phyloP scores from a whole-genome alignment of 2,329 filamentous ascomycete species.

The Fusarium goolgardi region DNA sequence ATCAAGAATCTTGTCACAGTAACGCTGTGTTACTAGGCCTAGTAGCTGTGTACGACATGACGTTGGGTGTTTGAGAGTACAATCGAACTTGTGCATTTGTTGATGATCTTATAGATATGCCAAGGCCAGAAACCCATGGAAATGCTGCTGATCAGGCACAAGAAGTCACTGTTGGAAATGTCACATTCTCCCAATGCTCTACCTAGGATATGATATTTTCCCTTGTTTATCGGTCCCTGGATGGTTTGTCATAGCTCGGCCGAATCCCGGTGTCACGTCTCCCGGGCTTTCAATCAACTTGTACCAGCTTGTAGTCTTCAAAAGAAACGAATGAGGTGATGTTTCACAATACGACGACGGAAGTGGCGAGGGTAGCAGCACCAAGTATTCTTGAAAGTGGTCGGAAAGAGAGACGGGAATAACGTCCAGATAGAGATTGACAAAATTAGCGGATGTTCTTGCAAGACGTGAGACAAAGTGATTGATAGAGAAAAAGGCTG shows the following conservation, averaged over 20 bases:
- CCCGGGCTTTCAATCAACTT: background rate
- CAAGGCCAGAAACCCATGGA: background rate
- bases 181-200: background rate
- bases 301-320: background rate
- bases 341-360: background rate
- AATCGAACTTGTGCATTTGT: background rate
- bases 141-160: background rate
- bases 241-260: no score
- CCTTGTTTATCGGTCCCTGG: background rate
- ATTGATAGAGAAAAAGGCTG: background rate
- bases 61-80: background rate
- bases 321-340: background rate
- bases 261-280: background rate
- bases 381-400: background rate
- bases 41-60: background rate
- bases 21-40: background rate
- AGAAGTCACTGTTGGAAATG: background rate
- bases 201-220: background rate
- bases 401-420: background rate
- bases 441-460: background rate
- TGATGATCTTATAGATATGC: background rate
- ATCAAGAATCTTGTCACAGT: background rate
- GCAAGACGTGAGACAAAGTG: background rate
- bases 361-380: background rate
- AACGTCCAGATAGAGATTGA: background rate